Conservation (phyloP, 202 grass and related monocot species). For the Bolboschoenoplectus hybrid region DNA sequence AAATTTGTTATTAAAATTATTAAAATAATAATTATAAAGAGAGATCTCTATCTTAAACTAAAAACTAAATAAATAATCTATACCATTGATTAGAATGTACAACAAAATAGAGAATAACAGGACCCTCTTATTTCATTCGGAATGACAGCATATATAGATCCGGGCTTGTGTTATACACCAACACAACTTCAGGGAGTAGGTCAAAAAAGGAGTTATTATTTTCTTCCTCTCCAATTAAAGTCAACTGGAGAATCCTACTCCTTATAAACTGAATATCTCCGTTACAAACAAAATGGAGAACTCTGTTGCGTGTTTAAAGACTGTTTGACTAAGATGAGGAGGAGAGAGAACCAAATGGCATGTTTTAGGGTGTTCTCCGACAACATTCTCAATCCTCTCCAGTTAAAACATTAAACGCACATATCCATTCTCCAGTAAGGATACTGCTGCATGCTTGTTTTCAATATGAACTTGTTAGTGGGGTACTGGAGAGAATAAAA, state of each 20-base stretch:
- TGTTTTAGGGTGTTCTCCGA: neutral
- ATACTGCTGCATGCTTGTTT: neutral
- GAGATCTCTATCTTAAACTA: too few relatives aligned
- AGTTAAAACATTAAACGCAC: neutral
- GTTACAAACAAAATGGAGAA: neutral
- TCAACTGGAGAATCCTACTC: neutral
- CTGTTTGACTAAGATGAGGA: neutral
- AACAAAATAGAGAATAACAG: too few relatives aligned
- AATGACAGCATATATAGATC: too few relatives aligned
- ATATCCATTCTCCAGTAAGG: neutral
- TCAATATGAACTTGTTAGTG: neutral
- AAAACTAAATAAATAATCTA: too few relatives aligned
- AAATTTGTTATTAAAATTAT: too few relatives aligned
- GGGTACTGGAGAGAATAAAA: neutral
- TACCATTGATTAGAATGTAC: too few relatives aligned
- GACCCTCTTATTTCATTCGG: too few relatives aligned
- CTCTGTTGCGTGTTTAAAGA: neutral
- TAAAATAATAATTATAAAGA: too few relatives aligned
- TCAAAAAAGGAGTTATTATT: neutral
- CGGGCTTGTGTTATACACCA: neutral
- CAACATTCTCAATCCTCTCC: neutral
- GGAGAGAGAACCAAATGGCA: neutral
- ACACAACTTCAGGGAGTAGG: conserved; percentile 23
- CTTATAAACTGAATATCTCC: neutral
- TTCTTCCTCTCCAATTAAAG: neutral